Percentiles rank a stretch among this genome's conserved stretches.
Conservation (phyloP, 352 stramenopile genomes). For the Phytophthora sp. region DNA sequence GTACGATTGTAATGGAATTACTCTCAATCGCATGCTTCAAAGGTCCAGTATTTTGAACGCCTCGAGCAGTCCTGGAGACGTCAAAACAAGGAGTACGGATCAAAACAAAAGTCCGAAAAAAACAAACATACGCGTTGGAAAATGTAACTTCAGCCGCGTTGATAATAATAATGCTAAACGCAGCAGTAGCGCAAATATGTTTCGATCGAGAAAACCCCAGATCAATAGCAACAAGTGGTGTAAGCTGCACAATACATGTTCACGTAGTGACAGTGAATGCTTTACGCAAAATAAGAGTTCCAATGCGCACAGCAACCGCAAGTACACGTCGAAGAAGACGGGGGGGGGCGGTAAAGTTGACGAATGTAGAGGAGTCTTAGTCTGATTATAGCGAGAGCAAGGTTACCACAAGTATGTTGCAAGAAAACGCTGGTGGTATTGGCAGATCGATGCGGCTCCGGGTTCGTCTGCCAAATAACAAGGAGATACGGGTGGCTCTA, state of each 20-base stretch:
- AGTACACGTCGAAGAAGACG: background rate
- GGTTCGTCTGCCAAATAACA: background rate
- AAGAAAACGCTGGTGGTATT: background rate
- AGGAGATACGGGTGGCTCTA: background rate
- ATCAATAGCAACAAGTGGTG: slow-evolving; percentile 6
- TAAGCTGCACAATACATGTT: slow-evolving; percentile 10
- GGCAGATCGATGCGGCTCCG: background rate
- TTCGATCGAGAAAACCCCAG: background rate
- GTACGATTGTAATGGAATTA: background rate
- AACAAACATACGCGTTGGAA: background rate
- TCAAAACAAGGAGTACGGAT: background rate
- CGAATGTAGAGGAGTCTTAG: background rate
- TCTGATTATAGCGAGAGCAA: slow-evolving; percentile 16
- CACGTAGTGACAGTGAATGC: slow-evolving; percentile 17
- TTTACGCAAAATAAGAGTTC: slow-evolving; percentile 5
- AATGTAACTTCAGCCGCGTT: background rate
- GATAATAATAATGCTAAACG: background rate
- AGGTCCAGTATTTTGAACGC: slow-evolving; percentile 12
- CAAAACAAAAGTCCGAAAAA: background rate
- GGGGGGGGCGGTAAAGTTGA: background rate
- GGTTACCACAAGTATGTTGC: background rate
- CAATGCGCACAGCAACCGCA: background rate
- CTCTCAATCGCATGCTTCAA: background rate
- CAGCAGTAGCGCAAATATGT: too few species aligned
- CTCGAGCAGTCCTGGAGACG: slow-evolving; percentile 10